Evolutionary conservation across 2,329 filamentous ascomycete species (phyloP).

Genomic region (Exutisphaerella laricina): DNA sequence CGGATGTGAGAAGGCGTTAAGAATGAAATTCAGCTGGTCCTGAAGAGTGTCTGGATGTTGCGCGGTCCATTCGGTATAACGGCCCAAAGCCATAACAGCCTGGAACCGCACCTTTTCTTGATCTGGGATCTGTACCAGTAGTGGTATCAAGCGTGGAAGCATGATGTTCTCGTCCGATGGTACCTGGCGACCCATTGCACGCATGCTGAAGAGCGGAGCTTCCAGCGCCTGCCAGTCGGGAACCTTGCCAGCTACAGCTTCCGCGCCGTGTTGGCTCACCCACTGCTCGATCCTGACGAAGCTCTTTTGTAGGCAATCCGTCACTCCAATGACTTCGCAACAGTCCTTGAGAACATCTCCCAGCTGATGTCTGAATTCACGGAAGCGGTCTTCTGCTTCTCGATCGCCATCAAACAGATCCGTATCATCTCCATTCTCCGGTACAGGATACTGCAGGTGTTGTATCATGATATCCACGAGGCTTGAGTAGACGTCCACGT

Average conservation of each 20-base stretch:
- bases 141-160: constrained; percentile 82
- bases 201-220: constrained; percentile 88
- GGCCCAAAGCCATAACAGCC: constrained; percentile 92
- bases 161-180: constrained; percentile 81
- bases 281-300: constrained; percentile 80
- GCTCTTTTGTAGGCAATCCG: constrained; percentile 84
- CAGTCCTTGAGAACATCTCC: constrained; percentile 96
- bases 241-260: constrained; percentile 67
- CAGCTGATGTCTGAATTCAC: constrained; percentile 94
- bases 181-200: constrained; percentile 95
- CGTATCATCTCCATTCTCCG: constrained; percentile 60
- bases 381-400: constrained; percentile 93
- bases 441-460: constrained; percentile 79
- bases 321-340: constrained; percentile 91
- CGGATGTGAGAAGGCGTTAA: constrained; percentile 80
- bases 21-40: constrained; percentile 91
- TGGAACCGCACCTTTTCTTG: constrained; percentile 99
- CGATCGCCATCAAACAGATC: constrained; percentile 95
- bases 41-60: constrained; percentile 89
- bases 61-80: constrained; percentile 97
- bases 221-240: constrained; percentile 96
- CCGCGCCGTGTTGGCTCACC: constrained; percentile 74
- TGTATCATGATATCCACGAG: constrained; percentile 89
- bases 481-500: constrained; percentile 77
- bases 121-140: constrained; percentile 88